Percentiles rank a stretch among this genome's conserved stretches.
Evolutionary conservation across 2,329 filamentous ascomycete species (phyloP).

Genomic region (Pyricularia pennisetigena): DNA sequence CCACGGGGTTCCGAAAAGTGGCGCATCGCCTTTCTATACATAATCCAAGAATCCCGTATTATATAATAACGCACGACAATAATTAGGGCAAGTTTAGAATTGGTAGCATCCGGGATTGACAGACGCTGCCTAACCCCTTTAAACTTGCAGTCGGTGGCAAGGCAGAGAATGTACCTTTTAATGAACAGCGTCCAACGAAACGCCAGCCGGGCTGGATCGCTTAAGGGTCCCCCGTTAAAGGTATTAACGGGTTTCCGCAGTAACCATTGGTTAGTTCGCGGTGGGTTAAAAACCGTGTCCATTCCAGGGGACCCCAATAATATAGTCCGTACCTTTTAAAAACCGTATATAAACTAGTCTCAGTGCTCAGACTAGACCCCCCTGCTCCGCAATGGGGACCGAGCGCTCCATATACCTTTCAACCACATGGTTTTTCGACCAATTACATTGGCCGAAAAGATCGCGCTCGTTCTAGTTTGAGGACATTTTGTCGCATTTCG

Average conservation of each 20-base stretch:
- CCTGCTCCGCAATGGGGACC: too few relatives aligned
- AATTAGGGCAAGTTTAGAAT: too few relatives aligned
- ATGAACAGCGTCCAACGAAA: too few relatives aligned
- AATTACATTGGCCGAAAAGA: too few relatives aligned
- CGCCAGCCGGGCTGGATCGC: background rate
- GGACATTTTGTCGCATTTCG: too few relatives aligned
- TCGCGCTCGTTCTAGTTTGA: too few relatives aligned
- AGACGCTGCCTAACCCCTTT: background rate
- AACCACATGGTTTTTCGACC: too few relatives aligned
- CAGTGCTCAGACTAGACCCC: too few relatives aligned
- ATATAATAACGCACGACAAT: background rate
- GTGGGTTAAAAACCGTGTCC: background rate
- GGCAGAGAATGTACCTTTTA: background rate
- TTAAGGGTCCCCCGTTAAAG: background rate
- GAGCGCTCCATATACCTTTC: too few relatives aligned
- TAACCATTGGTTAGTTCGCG: background rate
- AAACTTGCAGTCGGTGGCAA: background rate
- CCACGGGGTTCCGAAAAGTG: too few relatives aligned
- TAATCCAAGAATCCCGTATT: background rate
- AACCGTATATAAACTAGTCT: too few relatives aligned
- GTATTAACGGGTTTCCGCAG: background rate
- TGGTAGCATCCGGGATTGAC: too few relatives aligned
- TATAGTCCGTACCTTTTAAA: background rate
- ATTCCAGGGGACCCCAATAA: background rate
- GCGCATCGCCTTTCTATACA: background rate